Base-by-base conservation (phyloP, 352 stramenopile genomes). In the Plasmopara muralis region DNA sequence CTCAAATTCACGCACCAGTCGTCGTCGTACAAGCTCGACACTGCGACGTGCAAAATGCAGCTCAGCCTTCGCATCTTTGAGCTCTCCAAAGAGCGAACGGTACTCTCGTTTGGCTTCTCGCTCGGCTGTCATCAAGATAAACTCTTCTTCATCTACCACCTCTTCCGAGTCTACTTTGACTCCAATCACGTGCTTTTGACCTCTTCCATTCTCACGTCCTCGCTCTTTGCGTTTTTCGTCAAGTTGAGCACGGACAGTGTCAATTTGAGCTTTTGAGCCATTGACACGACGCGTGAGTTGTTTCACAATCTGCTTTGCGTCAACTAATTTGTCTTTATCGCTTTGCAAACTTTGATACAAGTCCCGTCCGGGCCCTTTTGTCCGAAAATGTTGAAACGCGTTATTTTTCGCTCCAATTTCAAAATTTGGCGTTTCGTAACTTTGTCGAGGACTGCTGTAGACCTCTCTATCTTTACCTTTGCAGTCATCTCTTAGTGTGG, bases 91-190 rank as follows among this genome's bases (percentile, higher is more conserved):
- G n/a, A 89, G 65, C 16, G 73, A 78, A 5, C 76, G 70, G 50
- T 95, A 92, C 44, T 87, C 83, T 9, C 85, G 82, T 56, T 97
- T 96, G 5, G 81, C 81, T 43, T 93, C 82, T 15, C 83, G 77
- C 48, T 93, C 84, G 8, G 76, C 55, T 16, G 76, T 88, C 78
- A 95, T 90, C 12, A 95, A 52, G 9, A 90, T 60, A 46, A 95
- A 97, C 55, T 97, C 90, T 63, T 97, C 90, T 57, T 97, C 89
- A 48, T 97, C 89, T 16, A 97, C 83, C 29, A 97, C 70, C 45
- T 93, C 72, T 1, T 95, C 83, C 13, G 63, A 66, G 10, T 75
- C 60, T 42, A 67, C 58, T 33, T 13, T 37, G 50, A 45, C 20
- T 25, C 20, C 20, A 25, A 3, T 25, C 20, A 3, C 3, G 3